Conservation (phyloP, 345 rosid species). For the sweet orange (Citrus sinensis) region DVS_A1.0 CM039168.1:29568501-29569000, state of each 20-base stretch:
- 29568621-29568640: not conserved
- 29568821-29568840: not conserved
- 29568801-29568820: not conserved
- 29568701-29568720: not conserved
- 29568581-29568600: conserved; percentile 55
- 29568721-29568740: not conserved
- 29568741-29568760: not conserved
- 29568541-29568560: conserved; percentile 83
- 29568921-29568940: conserved; percentile 86
- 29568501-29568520: conserved; percentile 81
- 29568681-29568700: not conserved
- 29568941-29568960: conserved; percentile 79
- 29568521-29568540: conserved; percentile 79
- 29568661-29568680: not conserved
- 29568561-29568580: conserved; percentile 90
- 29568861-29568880: not conserved
- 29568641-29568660: not conserved
- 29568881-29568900: conserved; percentile 64
- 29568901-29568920: conserved; percentile 87
- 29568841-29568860: not conserved
- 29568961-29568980: conserved; percentile 71
- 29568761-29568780: not conserved
- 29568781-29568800: not conserved
- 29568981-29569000: conserved; percentile 83
- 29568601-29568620: not conserved